Base-by-base conservation (phyloP, 768 basidiomycete species). In the Asterophora lycoperdoides region DNA sequence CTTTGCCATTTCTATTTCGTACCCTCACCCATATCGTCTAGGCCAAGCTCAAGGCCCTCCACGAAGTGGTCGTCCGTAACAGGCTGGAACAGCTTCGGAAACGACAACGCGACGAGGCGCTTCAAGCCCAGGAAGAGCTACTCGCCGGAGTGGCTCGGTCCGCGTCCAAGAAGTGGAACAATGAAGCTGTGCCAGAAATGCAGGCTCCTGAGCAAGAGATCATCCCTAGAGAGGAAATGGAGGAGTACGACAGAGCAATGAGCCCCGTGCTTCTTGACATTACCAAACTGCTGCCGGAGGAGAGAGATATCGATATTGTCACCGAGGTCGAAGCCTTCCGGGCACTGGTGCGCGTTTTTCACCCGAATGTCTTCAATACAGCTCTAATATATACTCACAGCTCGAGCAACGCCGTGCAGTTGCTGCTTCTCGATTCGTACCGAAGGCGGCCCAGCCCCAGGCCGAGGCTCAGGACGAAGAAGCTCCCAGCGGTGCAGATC, bases 41-140 rank as follows among this genome's bases (percentile, higher is more conserved):
- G 93, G 87, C 93, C 6, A 96, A 94, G 61, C 76, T 99, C 34
- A 90, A 91, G 64, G 80, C 77, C 58, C 75, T 98, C 44, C 96
- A 99, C 61, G 93, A 98, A 72, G 88, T 98, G 23, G 94, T 98
- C 9, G 90, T 99, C 44, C 85, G 90, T 48, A 99, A 99, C 64
- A 81, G 96, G 36, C 74, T 99, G 11, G 96, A 98, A 60, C 93
- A 98, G 60, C 81, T 99, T 43, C 89, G 96, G 46, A 93, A 93
- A 65, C 81, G 86, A 44, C 96, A 99, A 68, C 80, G 96, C 49
- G 95, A 98, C 59, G 96, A 98, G 65, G 96, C 96, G 3, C 65
- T 94, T 41, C 89, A 89, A 57, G 93, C 93, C 0, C 93, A 96
- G 60, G 87, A 93, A 64, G 95, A 99, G 62, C 71, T 89, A 37